These are phyloP conservation scores for Hysterangium stoloniferum DNA, from an alignment of 768 basidiomycete genomes.

Conservation along the genomic window DNA sequence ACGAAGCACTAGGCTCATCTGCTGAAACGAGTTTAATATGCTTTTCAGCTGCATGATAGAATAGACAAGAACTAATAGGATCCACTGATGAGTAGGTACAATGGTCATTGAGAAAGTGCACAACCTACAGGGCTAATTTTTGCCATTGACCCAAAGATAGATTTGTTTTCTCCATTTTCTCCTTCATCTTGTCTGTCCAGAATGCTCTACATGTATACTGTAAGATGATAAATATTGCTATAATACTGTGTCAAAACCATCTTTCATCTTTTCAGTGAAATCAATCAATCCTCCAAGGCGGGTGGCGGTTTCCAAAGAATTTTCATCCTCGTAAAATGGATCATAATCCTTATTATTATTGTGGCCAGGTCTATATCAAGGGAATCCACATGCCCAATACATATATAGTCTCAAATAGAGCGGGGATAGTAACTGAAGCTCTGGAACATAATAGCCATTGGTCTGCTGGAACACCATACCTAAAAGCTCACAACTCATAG, in stretches of 20 bases:
- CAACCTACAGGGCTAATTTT: slow-evolving; percentile 16
- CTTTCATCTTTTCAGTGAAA: slow-evolving; percentile 29
- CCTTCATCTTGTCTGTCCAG: slow-evolving; percentile 15
- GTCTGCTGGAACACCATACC: too few species aligned
- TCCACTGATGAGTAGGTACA: slow-evolving; percentile 15
- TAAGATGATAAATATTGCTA: slow-evolving; percentile 19
- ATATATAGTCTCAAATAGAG: slow-evolving; percentile 36
- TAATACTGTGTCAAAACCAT: slow-evolving; percentile 32
- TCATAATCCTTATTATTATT: too few species aligned
- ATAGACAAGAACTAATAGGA: slow-evolving; percentile 26
- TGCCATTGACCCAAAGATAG: slow-evolving; percentile 29
- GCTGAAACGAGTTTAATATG: slow-evolving; percentile 40
- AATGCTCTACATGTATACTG: slow-evolving; percentile 22
- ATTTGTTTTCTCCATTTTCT: slow-evolving; percentile 17
- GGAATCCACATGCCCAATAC: slow-evolving; percentile 20
- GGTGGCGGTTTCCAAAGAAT: not conserved
- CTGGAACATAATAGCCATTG: slow-evolving; percentile 44
- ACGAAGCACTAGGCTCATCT: slow-evolving; percentile 51
- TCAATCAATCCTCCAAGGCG: slow-evolving; percentile 30
- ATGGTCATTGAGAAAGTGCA: not conserved
- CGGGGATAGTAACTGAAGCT: slow-evolving; percentile 42
- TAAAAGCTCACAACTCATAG: too few species aligned
- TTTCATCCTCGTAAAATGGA: not conserved
- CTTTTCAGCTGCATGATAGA: slow-evolving; percentile 32
- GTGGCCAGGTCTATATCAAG: not conserved